phyloP scores from a whole-genome alignment of 1,284 basidiomycete genomes.

The Boletellus sp. region DNA sequence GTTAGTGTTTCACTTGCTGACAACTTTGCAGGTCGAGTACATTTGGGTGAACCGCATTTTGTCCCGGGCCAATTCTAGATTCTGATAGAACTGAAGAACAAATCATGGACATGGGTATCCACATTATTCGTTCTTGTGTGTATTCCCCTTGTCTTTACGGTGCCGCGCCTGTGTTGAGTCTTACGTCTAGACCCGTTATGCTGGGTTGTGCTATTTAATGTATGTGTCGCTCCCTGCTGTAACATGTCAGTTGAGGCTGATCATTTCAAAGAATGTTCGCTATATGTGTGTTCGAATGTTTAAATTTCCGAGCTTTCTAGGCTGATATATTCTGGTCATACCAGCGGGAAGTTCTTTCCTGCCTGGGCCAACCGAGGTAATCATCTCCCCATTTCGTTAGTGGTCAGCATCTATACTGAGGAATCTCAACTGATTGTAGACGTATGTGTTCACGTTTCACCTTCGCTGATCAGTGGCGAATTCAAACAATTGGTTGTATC shows the following conservation, averaged over 20 bases:
- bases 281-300: background rate
- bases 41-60: background rate
- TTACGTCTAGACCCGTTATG: constrained; percentile 1
- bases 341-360: no score
- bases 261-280: background rate
- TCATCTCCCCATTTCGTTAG: background rate
- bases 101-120: background rate
- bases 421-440: background rate
- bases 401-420: background rate
- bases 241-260: background rate
- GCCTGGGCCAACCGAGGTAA: no score
- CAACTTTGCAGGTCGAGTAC: background rate
- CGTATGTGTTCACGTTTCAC: background rate
- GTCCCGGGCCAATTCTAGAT: background rate
- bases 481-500: no score
- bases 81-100: background rate
- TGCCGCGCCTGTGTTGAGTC: no score
- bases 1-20: background rate
- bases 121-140: background rate
- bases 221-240: background rate
- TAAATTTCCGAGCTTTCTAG: background rate
- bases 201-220: background rate
- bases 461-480: no score
- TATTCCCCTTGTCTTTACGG: no score
- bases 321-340: background rate